A percentile compares a stretch with the other conserved stretches of the same genome.
phyloP scores from a whole-genome alignment of 2,329 filamentous ascomycete genomes.

The Colletotrichum tropicicola region DNA sequence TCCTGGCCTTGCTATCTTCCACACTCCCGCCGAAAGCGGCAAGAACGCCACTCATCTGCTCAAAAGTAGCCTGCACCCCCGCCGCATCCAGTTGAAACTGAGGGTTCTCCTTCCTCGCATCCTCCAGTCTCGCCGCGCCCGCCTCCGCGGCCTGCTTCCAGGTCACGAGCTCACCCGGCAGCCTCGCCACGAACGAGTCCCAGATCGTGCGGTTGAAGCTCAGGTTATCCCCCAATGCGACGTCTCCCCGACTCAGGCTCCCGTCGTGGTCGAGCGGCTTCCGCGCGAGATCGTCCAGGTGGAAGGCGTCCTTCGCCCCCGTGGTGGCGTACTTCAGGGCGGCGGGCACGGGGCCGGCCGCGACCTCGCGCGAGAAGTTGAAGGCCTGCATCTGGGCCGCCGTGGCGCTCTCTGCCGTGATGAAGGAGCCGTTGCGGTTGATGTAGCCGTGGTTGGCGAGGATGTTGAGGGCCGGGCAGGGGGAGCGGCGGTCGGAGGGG shows the following conservation, averaged over 20 bases:
- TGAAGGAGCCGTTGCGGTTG: conserved; percentile 3
- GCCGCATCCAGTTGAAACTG: neutral
- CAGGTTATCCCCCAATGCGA: neutral
- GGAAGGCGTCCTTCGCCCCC: conserved; percentile 7
- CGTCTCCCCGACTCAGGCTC: conserved; percentile 1
- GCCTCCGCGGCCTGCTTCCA: conserved; percentile 17
- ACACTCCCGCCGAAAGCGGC: neutral
- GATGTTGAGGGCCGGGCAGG: conserved; percentile 7
- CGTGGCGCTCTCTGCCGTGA: conserved; percentile 11
- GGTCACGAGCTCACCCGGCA: neutral
- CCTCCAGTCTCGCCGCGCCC: conserved; percentile 1
- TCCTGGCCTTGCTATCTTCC: conserved; percentile 5
- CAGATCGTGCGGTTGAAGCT: conserved; percentile 6
- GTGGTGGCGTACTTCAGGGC: conserved; percentile 1
- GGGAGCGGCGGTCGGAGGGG: conserved; percentile 1
- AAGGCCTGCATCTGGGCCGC: conserved; percentile 3
- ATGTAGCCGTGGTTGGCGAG: conserved; percentile 17
- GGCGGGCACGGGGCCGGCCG: neutral
- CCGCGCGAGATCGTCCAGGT: conserved; percentile 17
- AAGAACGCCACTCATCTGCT: conserved; percentile 8
- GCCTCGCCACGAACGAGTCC: neutral
- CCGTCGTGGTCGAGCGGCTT: conserved; percentile 16
- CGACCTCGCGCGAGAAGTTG: conserved; percentile 4
- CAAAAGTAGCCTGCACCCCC: neutral
- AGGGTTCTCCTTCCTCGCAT: conserved; percentile 6